These are phyloP conservation scores for Elongisporangium prolatum DNA, from an alignment of 352 stramenopile species.

Conservation along the genomic window DNA sequence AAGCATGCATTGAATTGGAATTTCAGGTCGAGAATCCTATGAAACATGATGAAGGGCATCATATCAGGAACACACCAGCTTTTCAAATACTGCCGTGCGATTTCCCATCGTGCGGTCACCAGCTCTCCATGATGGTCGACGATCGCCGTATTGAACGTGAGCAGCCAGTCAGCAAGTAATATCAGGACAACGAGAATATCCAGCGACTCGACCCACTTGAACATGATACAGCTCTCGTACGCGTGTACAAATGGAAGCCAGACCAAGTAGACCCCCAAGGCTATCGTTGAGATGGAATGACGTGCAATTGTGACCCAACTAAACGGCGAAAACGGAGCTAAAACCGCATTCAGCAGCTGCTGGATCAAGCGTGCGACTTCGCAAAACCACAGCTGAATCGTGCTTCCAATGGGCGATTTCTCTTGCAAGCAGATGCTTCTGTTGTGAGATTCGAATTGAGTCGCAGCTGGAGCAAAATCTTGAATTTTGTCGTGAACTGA, in stretches of 20 bases:
- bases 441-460: too few relatives aligned
- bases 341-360: constrained; percentile 2
- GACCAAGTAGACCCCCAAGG: constrained; percentile 25
- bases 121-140: constrained; percentile 16
- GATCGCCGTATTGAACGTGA: constrained; percentile 32
- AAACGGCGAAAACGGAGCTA: constrained; percentile 28
- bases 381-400: too few relatives aligned
- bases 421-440: too few relatives aligned
- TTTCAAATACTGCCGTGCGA: constrained; percentile 20
- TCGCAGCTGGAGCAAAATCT: too few relatives aligned
- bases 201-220: neutral
- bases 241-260: constrained; percentile 31
- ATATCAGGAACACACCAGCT: constrained; percentile 19
- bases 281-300: constrained; percentile 14
- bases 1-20: neutral
- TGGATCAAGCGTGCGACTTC: too few relatives aligned
- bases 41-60: constrained; percentile 8
- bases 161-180: constrained; percentile 17
- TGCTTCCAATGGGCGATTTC: too few relatives aligned
- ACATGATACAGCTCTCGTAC: constrained; percentile 10
- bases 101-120: constrained; percentile 14
- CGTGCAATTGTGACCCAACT: constrained; percentile 11
- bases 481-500: too few relatives aligned
- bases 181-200: constrained; percentile 9
- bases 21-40: neutral